These are phyloP conservation scores for Cladophialophora carrionii DNA, from an alignment of 2,329 filamentous ascomycete species.

Conservation along the genomic window DNA sequence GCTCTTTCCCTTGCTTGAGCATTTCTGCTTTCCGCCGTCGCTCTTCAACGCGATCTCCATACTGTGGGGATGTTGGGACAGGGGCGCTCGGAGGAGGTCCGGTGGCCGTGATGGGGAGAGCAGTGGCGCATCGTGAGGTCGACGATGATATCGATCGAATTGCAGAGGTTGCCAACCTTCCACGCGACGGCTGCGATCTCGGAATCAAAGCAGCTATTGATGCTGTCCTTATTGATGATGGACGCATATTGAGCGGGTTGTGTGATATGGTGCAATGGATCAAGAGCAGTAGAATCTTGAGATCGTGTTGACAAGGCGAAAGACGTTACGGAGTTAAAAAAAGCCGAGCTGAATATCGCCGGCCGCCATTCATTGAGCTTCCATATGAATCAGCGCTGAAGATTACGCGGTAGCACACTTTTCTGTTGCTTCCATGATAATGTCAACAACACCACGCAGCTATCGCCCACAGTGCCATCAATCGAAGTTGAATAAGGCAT, in stretches of 20 bases:
- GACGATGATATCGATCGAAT: slow-evolving; percentile 25
- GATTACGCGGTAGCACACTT: neutral
- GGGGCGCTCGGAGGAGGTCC: slow-evolving; percentile 65
- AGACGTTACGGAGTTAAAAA: neutral
- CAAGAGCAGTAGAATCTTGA: neutral
- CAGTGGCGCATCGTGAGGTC: slow-evolving; percentile 39
- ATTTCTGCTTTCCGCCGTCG: slow-evolving; percentile 57
- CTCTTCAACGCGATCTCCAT: slow-evolving; percentile 53
- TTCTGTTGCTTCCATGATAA: neutral
- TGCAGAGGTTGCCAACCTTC: slow-evolving; percentile 10
- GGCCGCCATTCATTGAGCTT: neutral
- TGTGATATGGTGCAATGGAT: neutral
- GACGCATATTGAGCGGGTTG: slow-evolving; percentile 18
- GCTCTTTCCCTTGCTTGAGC: slow-evolving; percentile 52
- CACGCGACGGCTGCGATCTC: slow-evolving; percentile 14
- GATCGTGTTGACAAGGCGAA: neutral
- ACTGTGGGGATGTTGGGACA: slow-evolving; percentile 52
- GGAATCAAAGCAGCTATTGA: slow-evolving; percentile 6
- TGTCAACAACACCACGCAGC: neutral
- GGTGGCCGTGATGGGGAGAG: slow-evolving; percentile 61
- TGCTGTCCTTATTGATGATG: slow-evolving; percentile 11
- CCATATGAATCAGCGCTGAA: neutral
- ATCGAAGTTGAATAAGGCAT: neutral
- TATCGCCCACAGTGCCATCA: neutral
- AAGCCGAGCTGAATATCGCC: neutral